Evolutionary conservation across 768 basidiomycete species (phyloP).

Genomic region (Agaricus sinodeliciosus): DNA sequence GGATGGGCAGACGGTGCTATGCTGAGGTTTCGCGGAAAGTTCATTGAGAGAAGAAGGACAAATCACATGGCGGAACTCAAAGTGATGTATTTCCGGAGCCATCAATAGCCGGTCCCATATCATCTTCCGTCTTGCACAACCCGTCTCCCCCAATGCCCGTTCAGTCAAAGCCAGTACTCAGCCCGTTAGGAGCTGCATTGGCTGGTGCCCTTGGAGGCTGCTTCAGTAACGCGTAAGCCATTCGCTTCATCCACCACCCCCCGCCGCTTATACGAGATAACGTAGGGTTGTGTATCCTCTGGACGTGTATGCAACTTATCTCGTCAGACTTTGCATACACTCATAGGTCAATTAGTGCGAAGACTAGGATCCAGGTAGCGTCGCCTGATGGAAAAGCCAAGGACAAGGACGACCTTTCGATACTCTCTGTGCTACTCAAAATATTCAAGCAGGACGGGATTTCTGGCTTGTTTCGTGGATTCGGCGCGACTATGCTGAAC

Average conservation of each 20-base stretch:
- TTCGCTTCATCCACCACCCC: not conserved
- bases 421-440: slow-evolving; percentile 57
- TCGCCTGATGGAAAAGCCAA: slow-evolving; percentile 41
- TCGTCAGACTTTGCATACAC: not conserved
- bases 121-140: slow-evolving; percentile 11
- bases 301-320: slow-evolving; percentile 64
- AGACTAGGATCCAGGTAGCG: slow-evolving; percentile 90
- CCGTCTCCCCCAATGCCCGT: slow-evolving; percentile 30
- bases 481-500: slow-evolving; percentile 95
- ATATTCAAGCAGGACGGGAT: slow-evolving; percentile 82
- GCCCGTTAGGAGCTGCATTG: slow-evolving; percentile 83
- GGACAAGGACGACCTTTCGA: slow-evolving; percentile 47
- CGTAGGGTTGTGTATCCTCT: slow-evolving; percentile 87
- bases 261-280: slow-evolving; percentile 1
- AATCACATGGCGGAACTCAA: slow-evolving; percentile 12
- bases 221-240: slow-evolving; percentile 84
- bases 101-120: slow-evolving; percentile 18
- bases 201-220: slow-evolving; percentile 93
- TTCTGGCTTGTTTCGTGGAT: slow-evolving; percentile 81
- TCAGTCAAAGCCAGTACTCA: slow-evolving; percentile 60
- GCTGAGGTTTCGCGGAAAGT: slow-evolving; percentile 14
- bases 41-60: not conserved
- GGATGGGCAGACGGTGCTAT: slow-evolving; percentile 19
- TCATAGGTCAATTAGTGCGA: slow-evolving; percentile 51
- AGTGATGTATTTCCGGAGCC: slow-evolving; percentile 8